Evolutionary conservation across 495 filamentous ascomycete genomes (phyloP).

Genomic region (Penicillium canariense): DNA sequence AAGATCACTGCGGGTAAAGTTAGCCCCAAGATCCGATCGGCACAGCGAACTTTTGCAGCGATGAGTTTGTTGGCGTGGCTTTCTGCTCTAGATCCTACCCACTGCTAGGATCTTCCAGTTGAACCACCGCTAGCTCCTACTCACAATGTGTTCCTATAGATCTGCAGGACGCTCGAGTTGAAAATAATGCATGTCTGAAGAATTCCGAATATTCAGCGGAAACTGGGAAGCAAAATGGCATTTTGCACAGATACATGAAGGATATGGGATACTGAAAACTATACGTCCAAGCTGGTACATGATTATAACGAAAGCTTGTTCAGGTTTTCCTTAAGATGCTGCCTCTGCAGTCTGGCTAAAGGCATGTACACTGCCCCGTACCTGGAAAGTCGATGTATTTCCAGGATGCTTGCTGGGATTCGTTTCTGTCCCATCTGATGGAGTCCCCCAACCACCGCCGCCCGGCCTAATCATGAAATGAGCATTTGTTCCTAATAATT

Average conservation of each 20-base stretch:
- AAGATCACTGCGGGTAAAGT: too few species aligned
- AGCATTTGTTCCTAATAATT: background rate
- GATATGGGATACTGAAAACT: too few species aligned
- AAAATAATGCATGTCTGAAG: too few species aligned
- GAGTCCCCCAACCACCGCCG: constrained; percentile 23
- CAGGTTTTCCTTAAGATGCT: background rate
- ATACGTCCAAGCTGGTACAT: too few species aligned
- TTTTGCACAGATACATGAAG: background rate
- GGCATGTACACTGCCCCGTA: constrained; percentile 19
- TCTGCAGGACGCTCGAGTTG: too few species aligned
- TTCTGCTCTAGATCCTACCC: too few species aligned
- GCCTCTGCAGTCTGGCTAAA: constrained; percentile 16
- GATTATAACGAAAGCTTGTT: background rate
- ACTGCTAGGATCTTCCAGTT: too few species aligned
- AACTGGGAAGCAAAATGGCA: background rate
- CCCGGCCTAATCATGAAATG: constrained; percentile 15
- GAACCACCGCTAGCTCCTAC: too few species aligned
- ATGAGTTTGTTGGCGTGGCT: too few species aligned
- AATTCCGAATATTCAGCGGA: background rate
- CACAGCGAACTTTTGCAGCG: too few species aligned
- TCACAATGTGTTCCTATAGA: too few species aligned
- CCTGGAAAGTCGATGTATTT: constrained; percentile 7
- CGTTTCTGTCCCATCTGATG: constrained; percentile 1
- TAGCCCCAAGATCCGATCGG: too few species aligned
- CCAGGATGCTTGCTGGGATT: background rate